Percentiles rank a stretch among this genome's conserved stretches.
phyloP scores from a whole-genome alignment of 176 grass and related monocot species.

The Juncus effusus region DNA sequence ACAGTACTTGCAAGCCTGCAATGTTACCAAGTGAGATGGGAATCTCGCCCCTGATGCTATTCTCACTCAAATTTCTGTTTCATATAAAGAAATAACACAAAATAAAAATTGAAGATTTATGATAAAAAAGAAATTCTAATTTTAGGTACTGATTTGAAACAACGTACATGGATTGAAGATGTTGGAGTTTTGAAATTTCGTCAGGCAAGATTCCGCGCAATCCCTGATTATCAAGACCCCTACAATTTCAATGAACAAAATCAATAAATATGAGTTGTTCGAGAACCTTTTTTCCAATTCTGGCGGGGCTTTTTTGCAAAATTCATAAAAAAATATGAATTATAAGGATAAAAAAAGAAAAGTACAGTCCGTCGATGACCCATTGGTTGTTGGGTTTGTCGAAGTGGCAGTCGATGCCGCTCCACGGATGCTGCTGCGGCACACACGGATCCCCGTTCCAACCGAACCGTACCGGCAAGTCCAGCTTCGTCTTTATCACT shows the following conservation, averaged over 20 bases:
- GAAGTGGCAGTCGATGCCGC: slow-evolving; percentile 87
- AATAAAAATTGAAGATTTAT: not conserved
- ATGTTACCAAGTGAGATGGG: slow-evolving; percentile 71
- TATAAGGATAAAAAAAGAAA: slow-evolving; percentile 46
- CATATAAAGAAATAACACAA: not conserved
- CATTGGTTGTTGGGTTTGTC: slow-evolving; percentile 54
- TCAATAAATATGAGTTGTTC: slow-evolving; percentile 11
- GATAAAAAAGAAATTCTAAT: not conserved
- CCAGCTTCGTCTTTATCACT: slow-evolving; percentile 63
- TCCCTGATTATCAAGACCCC: slow-evolving; percentile 95
- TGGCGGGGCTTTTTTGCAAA: not conserved
- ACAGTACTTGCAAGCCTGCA: slow-evolving; percentile 65
- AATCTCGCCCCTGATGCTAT: slow-evolving; percentile 72
- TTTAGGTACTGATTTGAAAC: not conserved
- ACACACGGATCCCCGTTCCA: slow-evolving; percentile 98
- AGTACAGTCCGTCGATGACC: slow-evolving; percentile 92
- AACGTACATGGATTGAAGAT: slow-evolving; percentile 88
- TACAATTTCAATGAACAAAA: slow-evolving; percentile 38
- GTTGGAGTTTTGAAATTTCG: slow-evolving; percentile 64
- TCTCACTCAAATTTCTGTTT: slow-evolving; percentile 88
- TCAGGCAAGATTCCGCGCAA: slow-evolving; percentile 68
- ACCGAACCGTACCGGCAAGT: slow-evolving; percentile 81
- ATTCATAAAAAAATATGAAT: not conserved
- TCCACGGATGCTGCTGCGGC: slow-evolving; percentile 96
- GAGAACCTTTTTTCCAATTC: not conserved